phyloP scores from a whole-genome alignment of 257 asterid species.

The Lycium ferocissimum region DNA sequence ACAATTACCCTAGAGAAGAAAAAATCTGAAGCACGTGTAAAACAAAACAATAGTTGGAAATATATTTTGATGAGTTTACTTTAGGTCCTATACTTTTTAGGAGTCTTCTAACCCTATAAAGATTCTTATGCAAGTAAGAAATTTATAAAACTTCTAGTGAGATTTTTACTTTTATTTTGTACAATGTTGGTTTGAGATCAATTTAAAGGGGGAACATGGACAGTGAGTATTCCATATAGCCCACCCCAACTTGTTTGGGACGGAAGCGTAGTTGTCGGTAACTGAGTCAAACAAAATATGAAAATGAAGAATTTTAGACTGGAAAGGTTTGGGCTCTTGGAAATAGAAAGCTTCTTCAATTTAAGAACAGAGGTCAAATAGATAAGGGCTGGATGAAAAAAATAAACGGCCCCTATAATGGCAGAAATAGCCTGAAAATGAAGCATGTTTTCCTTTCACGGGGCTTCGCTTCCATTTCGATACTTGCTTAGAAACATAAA shows the following conservation, averaged over 20 bases:
- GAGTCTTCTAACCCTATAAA: background rate
- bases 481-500: background rate
- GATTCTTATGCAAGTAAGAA: background rate
- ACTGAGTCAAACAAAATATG: background rate
- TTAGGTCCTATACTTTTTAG: background rate
- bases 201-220: background rate
- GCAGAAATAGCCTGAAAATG: background rate
- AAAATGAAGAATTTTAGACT: background rate
- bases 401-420: background rate
- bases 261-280: background rate
- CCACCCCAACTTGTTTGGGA: background rate
- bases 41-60: no score
- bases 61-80: background rate
- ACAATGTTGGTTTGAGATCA: background rate
- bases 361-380: conserved; percentile 16
- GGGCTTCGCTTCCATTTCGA: background rate
- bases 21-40: no score
- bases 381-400: background rate
- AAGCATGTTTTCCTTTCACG: conserved; percentile 12
- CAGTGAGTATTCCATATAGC: background rate
- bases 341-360: background rate
- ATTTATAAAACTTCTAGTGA: background rate
- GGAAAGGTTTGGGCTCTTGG: background rate
- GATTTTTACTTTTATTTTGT: background rate
- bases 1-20: no score